These are phyloP conservation scores for Coemansia sp. DNA, from an alignment of 192 early-diverging fungal genomes.

Conservation along the genomic window DNA sequence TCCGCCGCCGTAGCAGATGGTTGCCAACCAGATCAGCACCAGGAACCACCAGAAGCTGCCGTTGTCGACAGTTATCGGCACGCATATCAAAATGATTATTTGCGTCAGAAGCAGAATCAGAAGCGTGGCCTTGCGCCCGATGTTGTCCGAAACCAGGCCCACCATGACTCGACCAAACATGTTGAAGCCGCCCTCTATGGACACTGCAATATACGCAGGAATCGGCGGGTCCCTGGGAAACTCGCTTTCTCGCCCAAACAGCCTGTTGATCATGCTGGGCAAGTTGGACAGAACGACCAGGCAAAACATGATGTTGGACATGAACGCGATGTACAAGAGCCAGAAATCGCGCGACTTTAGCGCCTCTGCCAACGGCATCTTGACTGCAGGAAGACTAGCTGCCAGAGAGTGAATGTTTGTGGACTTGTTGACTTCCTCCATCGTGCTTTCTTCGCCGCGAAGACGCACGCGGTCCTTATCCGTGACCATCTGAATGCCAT, in stretches of 20 bases:
- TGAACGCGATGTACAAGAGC: slow-evolving; percentile 61
- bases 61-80: slow-evolving; percentile 59
- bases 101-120: slow-evolving; percentile 61
- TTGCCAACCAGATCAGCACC: slow-evolving; percentile 59
- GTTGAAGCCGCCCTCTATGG: slow-evolving; percentile 64
- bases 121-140: slow-evolving; percentile 66
- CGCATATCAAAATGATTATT: slow-evolving; percentile 55
- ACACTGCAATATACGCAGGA: slow-evolving; percentile 54
- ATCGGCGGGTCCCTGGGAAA: slow-evolving; percentile 26
- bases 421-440: slow-evolving; percentile 6
- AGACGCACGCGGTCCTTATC: neutral
- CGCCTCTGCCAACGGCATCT: slow-evolving; percentile 58
- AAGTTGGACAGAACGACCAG: slow-evolving; percentile 63
- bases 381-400: neutral
- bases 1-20: slow-evolving; percentile 72
- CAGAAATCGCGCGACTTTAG: slow-evolving; percentile 61
- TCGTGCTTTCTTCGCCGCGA: neutral
- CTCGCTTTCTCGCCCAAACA: slow-evolving; percentile 54
- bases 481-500: slow-evolving; percentile 58
- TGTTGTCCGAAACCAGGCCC: slow-evolving; percentile 55
- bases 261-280: slow-evolving; percentile 55
- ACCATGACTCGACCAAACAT: slow-evolving; percentile 60
- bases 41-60: slow-evolving; percentile 61
- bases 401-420: neutral
- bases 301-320: slow-evolving; percentile 63